Percentiles rank a stretch among this genome's conserved stretches.
phyloP scores from a whole-genome alignment of 306 rosid genomes.

The Hippophae tibetana region DNA sequence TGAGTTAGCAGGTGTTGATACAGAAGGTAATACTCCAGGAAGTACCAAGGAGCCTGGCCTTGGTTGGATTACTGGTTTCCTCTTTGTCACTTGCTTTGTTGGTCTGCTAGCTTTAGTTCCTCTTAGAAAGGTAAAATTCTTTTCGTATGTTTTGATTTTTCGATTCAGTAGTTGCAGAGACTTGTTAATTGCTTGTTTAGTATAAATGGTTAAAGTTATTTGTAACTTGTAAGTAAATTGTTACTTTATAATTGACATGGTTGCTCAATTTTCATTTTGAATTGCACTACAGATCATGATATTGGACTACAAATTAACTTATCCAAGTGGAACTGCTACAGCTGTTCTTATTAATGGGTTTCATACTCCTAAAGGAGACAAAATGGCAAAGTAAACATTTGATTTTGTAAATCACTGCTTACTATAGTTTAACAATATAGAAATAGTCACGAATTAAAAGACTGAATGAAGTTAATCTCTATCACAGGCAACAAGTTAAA shows the following conservation, averaged over 20 bases:
- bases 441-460: constrained; percentile 7
- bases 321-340: constrained; percentile 99
- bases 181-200: not conserved
- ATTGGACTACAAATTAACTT: constrained; percentile 74
- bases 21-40: constrained; percentile 63
- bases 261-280: constrained; percentile 1
- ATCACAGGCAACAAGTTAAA: constrained; percentile 76
- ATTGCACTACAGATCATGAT: constrained; percentile 73
- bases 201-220: not conserved
- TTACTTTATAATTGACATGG: too few species aligned
- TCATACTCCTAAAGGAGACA: constrained; percentile 85
- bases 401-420: not conserved
- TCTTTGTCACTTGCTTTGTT: constrained; percentile 83
- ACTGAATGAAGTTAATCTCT: constrained; percentile 21
- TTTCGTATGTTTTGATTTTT: not conserved
- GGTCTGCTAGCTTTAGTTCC: constrained; percentile 92
- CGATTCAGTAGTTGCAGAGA: not conserved
- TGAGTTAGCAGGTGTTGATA: constrained; percentile 75
- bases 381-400: constrained; percentile 61
- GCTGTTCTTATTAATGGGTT: constrained; percentile 96
- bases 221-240: too few species aligned
- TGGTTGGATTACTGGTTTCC: constrained; percentile 94
- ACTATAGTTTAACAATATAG: not conserved
- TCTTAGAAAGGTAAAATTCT: constrained; percentile 64
- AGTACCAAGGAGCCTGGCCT: constrained; percentile 80